Evolutionary conservation across 202 grass and related monocot species (phyloP).

Genomic region (Elaeis oleifera): DNA sequence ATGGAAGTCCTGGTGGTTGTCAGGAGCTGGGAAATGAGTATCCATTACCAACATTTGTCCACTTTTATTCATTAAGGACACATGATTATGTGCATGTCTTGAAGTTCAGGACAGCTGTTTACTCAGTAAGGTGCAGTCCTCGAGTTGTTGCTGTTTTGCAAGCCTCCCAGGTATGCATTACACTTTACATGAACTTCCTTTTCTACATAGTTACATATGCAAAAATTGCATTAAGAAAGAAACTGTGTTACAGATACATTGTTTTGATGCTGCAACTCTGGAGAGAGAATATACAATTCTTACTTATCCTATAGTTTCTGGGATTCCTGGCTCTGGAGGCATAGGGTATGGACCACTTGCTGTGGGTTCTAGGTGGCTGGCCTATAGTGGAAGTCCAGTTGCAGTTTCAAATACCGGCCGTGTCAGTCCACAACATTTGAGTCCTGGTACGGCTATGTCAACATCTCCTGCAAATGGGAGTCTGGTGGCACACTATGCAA

Average conservation of each 20-base stretch:
- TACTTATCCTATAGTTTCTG: slow-evolving; percentile 50
- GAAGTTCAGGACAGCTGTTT: slow-evolving; percentile 74
- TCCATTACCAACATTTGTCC: slow-evolving; percentile 41
- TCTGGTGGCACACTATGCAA: slow-evolving; percentile 77
- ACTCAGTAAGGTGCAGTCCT: slow-evolving; percentile 71
- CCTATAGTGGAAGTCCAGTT: slow-evolving; percentile 65
- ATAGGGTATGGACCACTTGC: slow-evolving; percentile 74
- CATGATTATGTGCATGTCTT: slow-evolving; percentile 71
- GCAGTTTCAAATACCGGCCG: slow-evolving; percentile 45
- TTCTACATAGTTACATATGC: neutral
- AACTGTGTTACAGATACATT: slow-evolving; percentile 74
- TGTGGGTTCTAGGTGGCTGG: slow-evolving; percentile 80
- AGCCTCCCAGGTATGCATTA: slow-evolving; percentile 56
- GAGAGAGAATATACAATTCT: slow-evolving; percentile 66
- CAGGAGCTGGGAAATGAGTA: slow-evolving; percentile 46
- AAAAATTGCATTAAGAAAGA: neutral
- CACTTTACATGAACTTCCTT: neutral
- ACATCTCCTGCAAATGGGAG: slow-evolving; percentile 45
- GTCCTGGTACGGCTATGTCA: slow-evolving; percentile 25
- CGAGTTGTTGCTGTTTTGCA: slow-evolving; percentile 80
- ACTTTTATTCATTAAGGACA: slow-evolving; percentile 74
- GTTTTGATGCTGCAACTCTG: slow-evolving; percentile 71
- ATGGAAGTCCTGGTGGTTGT: slow-evolving; percentile 41
- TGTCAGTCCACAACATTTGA: slow-evolving; percentile 68
- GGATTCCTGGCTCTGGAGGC: slow-evolving; percentile 27